Base-by-base conservation (phyloP, 257 asterid genomes). In the Plantago elongata region DNA sequence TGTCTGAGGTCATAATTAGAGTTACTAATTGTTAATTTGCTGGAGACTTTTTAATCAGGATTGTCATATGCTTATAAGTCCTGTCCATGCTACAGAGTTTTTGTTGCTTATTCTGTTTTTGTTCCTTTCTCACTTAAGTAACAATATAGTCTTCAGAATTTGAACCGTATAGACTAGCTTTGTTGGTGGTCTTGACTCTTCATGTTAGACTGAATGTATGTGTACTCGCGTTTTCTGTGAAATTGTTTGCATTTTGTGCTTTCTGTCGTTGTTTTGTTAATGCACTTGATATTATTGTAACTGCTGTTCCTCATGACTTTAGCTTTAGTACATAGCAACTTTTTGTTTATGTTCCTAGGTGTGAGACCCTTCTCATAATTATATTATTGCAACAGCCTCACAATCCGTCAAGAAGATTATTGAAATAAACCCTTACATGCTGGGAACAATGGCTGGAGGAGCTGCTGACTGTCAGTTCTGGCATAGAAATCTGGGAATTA, bases 401-500 rank as follows among this genome's bases (percentile, higher is more conserved):
- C 95, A 90, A 61, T 81, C 95, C 64, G 95, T 87, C 59, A 90
- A 85, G 85, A 90, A 87, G 63, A 90, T 57, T 48, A 90, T 90
- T 63, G 96, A 90, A 74, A 90, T 90, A 60, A 87, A 85, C 50
- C 96, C 93, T 1, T 83, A 90, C 81, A 85, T 88, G 62, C 47
- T 57, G n/a, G 46, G 29, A 30, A 90, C 98, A 60, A 85, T 87
- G 96, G 97, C 94, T 69, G 96, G 95, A 54, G 94, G 97, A 61
- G 95, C 89, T 63, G 95, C 96, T 51, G 96, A 88, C 76, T 88
- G 94, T 79, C 96, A 85, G 77, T 88, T 88, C 79, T 88, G 96
- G 91, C 89, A 83, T 79, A 78, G 91, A 60, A 88, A 88, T 75
- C 71, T 85, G 57, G 96, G 96, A 27, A 77, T 85, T n/a, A 88